Evolutionary conservation across 2,329 filamentous ascomycete genomes (phyloP).

Genomic region (Aspergillus proliferans): DNA sequence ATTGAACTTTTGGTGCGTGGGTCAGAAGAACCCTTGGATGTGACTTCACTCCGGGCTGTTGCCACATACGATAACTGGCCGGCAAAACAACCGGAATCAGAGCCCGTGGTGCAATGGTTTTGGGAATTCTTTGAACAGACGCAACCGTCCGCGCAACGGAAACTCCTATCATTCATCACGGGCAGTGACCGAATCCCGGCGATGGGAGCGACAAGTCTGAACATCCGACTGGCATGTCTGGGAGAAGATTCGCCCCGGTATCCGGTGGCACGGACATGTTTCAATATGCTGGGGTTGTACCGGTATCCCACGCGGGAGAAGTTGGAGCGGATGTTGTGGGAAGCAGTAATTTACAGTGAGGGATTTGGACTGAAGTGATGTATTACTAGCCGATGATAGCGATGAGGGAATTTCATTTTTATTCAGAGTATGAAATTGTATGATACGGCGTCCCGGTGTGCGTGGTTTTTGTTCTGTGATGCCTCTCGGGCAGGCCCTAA

Average conservation of each 20-base stretch:
- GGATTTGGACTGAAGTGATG: slow-evolving; percentile 73
- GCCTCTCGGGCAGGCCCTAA: too few relatives aligned
- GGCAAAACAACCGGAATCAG: slow-evolving; percentile 45
- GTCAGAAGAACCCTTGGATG: slow-evolving; percentile 76
- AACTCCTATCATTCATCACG: slow-evolving; percentile 78
- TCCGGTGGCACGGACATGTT: slow-evolving; percentile 83
- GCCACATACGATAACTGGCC: slow-evolving; percentile 80
- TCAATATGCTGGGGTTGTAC: slow-evolving; percentile 76
- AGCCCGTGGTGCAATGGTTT: slow-evolving; percentile 75
- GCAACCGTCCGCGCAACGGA: slow-evolving; percentile 62
- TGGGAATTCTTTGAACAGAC: slow-evolving; percentile 73
- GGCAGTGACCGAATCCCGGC: slow-evolving; percentile 87
- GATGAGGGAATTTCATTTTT: neutral
- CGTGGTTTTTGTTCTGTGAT: too few relatives aligned
- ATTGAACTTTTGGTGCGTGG: slow-evolving; percentile 83
- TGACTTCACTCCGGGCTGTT: slow-evolving; percentile 66
- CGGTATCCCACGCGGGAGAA: slow-evolving; percentile 61
- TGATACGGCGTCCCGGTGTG: too few relatives aligned
- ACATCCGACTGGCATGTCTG: slow-evolving; percentile 68
- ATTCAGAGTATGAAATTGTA: too few relatives aligned
- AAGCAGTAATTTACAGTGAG: slow-evolving; percentile 81
- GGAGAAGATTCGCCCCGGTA: slow-evolving; percentile 69
- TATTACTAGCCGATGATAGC: neutral
- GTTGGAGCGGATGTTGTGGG: slow-evolving; percentile 69
- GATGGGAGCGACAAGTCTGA: slow-evolving; percentile 72